These are phyloP conservation scores for Heliosperma pusillum DNA, from an alignment of 148 eudicot genomes.

Conservation along the genomic window DNA sequence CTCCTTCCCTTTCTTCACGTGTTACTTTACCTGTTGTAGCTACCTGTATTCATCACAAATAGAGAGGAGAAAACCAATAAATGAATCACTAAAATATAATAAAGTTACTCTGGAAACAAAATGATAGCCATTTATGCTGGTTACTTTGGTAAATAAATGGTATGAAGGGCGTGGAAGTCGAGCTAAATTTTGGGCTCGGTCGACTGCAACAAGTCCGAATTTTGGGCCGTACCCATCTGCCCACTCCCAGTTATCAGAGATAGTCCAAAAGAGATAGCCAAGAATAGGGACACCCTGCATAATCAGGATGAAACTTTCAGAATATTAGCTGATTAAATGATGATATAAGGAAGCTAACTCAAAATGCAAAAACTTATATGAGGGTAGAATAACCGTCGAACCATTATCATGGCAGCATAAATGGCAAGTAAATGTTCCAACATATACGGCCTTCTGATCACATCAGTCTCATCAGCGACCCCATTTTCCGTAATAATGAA, in stretches of 20 bases:
- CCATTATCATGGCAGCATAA: constrained; percentile 90
- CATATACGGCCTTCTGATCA: constrained; percentile 82
- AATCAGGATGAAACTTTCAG: constrained; percentile 11
- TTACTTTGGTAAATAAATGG: constrained; percentile 75
- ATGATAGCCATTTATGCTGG: neutral
- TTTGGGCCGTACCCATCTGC: constrained; percentile 99
- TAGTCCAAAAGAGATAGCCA: constrained; percentile 97
- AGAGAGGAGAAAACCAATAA: constrained; percentile 9
- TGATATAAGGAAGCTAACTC: neutral
- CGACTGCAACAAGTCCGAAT: constrained; percentile 97
- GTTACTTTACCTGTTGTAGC: constrained; percentile 74
- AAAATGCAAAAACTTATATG: neutral
- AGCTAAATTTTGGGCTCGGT: constrained; percentile 78
- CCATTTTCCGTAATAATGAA: constrained; percentile 92
- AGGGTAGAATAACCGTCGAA: constrained; percentile 21
- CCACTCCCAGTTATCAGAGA: constrained; percentile 99
- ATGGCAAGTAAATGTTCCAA: constrained; percentile 88
- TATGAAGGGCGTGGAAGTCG: constrained; percentile 91
- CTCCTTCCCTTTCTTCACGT: constrained; percentile 61
- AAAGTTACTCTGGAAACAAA: neutral
- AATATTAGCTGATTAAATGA: neutral
- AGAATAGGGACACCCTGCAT: constrained; percentile 78
- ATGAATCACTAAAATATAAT: constrained; percentile 8
- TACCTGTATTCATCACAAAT: constrained; percentile 38
- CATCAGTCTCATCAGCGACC: constrained; percentile 86